Evolutionary conservation across 495 filamentous ascomycete species (phyloP), one percentile per base, ranked within the genome.

Genomic region (Xylaria flabelliformis): DNA sequence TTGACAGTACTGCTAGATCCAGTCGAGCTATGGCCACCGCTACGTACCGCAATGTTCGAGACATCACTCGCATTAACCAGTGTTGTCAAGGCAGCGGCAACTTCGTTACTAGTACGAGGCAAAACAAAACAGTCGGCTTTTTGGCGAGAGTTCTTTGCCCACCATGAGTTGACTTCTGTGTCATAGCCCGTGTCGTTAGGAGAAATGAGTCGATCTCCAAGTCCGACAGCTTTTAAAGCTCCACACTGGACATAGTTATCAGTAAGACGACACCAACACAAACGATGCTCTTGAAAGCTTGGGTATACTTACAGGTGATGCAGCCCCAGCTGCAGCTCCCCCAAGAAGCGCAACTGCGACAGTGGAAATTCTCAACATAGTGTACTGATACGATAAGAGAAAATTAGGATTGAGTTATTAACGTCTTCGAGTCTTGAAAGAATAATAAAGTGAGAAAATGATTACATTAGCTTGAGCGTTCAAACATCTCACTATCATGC

Each of bases 21-120:
- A 3, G 70, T 34, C 0, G 74, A 75, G 10, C 77, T 76, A 74
- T 88, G 86, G 26, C 87, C 85, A 42, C 85, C 85, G 59, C 85
- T 81, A 55, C 83, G 82, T 4, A 89, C 76, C 44, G 85, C 86
- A 63, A 88, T 83, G 29, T 79, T 74, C 73, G 81, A 84, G 48
- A 80, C 75, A 7, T 76, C 70, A 21, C 74, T 71, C 46, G 72
- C 72, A 15, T 75, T 70, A 21, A 72, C 65, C 34, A 82, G 50
- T 0, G 80, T 70, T n/a, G 73, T 74, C 13, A 87, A 56, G 0
- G 79, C 78, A 2, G 73, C 71, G 1, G 84, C 81, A 10, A 87
- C 83, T 36, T 84, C 79, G 2, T 73, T 19, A 6, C 79, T 69
- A 19, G 36, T 80, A 0, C 72, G 73, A 1, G 84, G 84, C 34